Percentiles rank a stretch among this genome's conserved stretches.
Conservation (phyloP, 2,329 filamentous ascomycete genomes). For the Pseudocercospora pini-densiflorae region DNA sequence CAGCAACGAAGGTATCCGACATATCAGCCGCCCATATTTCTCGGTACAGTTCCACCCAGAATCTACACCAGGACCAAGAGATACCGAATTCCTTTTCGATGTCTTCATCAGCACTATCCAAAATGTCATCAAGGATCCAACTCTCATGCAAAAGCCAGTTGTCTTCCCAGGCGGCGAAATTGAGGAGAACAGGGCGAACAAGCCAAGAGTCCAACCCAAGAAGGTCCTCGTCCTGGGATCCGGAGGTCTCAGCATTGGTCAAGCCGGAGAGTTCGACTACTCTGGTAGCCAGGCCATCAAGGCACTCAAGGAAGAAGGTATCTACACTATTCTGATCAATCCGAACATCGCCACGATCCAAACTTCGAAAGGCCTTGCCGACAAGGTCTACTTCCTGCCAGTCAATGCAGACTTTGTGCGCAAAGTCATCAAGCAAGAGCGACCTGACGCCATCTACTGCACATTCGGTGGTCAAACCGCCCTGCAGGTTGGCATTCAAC, state of each 20-base stretch:
- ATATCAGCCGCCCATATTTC: slow-evolving; percentile 85
- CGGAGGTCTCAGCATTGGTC: slow-evolving; percentile 94
- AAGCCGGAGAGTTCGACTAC: slow-evolving; percentile 98
- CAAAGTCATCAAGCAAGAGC: slow-evolving; percentile 94
- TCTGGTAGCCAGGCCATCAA: slow-evolving; percentile 99
- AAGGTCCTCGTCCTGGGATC: slow-evolving; percentile 94
- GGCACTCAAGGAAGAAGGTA: slow-evolving; percentile 95
- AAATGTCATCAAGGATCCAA: slow-evolving; percentile 69
- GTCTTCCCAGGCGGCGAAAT: slow-evolving; percentile 83
- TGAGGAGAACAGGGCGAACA: slow-evolving; percentile 75
- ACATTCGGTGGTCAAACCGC: slow-evolving; percentile 98
- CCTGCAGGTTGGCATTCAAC: slow-evolving; percentile 92
- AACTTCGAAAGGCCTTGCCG: slow-evolving; percentile 94
- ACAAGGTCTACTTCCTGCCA: slow-evolving; percentile 98
- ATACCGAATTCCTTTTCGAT: slow-evolving; percentile 96
- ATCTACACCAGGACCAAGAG: slow-evolving; percentile 90
- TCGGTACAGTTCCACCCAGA: slow-evolving; percentile 99
- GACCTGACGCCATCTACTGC: slow-evolving; percentile 94
- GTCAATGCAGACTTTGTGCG: slow-evolving; percentile 97
- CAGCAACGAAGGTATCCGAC: slow-evolving; percentile 97
- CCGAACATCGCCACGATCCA: slow-evolving; percentile 99
- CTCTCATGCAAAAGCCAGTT: slow-evolving; percentile 73
- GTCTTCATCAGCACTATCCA: slow-evolving; percentile 89
- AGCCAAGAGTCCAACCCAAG: slow-evolving; percentile 83
- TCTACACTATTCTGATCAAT: slow-evolving; percentile 98